Evolutionary conservation across 1,139 yeast species (phyloP).

Genomic region (Kurtzmaniella quercitrusa): DNA sequence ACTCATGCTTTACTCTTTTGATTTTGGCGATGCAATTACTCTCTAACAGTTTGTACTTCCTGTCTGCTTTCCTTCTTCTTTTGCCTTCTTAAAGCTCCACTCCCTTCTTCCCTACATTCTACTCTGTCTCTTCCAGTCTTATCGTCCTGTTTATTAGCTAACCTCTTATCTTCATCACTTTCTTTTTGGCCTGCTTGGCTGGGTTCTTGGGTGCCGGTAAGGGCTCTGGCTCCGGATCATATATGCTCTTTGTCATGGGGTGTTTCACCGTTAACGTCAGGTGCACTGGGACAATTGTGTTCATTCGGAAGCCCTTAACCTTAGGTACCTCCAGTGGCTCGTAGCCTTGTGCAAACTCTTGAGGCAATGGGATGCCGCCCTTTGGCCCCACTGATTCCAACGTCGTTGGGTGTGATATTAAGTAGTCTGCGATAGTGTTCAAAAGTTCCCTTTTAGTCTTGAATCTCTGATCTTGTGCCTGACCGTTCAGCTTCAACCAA

Average conservation of each 20-base stretch:
- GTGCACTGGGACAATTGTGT: constrained; percentile 79
- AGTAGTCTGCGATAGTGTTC: constrained; percentile 55
- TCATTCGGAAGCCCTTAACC: constrained; percentile 83
- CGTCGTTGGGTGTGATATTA: constrained; percentile 69
- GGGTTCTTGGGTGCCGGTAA: constrained; percentile 28
- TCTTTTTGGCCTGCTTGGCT: constrained; percentile 48
- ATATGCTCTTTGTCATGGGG: constrained; percentile 73
- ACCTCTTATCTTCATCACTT: constrained; percentile 46
- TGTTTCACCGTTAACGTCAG: constrained; percentile 77
- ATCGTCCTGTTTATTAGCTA: constrained; percentile 10
- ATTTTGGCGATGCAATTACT: too few relatives aligned
- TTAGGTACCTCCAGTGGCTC: constrained; percentile 63
- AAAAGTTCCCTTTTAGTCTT: constrained; percentile 66
- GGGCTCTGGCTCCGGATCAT: constrained; percentile 50
- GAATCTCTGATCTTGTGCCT: constrained; percentile 32
- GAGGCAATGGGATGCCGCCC: constrained; percentile 56
- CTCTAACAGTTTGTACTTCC: too few relatives aligned
- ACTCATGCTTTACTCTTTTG: too few relatives aligned
- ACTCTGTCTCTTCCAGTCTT: background rate
- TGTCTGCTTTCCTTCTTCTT: too few relatives aligned
- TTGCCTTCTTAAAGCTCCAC: too few relatives aligned
- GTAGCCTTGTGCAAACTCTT: constrained; percentile 50
- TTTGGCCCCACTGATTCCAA: constrained; percentile 51
- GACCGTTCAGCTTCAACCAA: constrained; percentile 49
- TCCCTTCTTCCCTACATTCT: background rate